These are phyloP conservation scores for Tolypocladium capitatum DNA, from an alignment of 2,329 filamentous ascomycete genomes.

Conservation along the genomic window DNA sequence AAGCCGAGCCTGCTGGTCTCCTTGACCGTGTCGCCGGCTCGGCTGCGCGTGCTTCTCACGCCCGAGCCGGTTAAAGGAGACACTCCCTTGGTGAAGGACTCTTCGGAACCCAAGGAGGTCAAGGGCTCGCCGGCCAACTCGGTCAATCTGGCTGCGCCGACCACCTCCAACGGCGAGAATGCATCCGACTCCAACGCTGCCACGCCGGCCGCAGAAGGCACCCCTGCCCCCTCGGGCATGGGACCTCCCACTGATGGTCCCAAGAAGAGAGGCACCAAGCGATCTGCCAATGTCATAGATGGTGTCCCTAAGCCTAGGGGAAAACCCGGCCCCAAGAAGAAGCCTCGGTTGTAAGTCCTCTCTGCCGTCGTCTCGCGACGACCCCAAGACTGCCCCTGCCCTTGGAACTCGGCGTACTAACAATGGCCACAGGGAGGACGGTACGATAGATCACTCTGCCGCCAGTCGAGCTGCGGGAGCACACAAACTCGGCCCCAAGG, in stretches of 20 bases:
- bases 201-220: constrained; percentile 43
- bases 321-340: constrained; percentile 95
- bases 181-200: constrained; percentile 46
- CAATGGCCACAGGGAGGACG: constrained; percentile 39
- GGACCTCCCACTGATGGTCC: constrained; percentile 45
- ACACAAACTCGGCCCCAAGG: constrained; percentile 89
- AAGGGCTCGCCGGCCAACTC: constrained; percentile 33
- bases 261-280: constrained; percentile 67
- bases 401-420: constrained; percentile 14
- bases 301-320: constrained; percentile 56
- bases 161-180: constrained; percentile 38
- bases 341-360: constrained; percentile 70
- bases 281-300: constrained; percentile 53
- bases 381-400: neutral
- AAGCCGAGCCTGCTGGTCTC: constrained; percentile 32
- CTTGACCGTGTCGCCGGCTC: constrained; percentile 36
- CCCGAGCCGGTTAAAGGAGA: constrained; percentile 29
- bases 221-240: constrained; percentile 43
- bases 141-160: constrained; percentile 22
- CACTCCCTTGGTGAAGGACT: constrained; percentile 21
- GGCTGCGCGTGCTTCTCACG: constrained; percentile 37
- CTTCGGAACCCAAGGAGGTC: constrained; percentile 20
- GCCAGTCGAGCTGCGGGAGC: constrained; percentile 35
- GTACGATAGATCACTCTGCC: constrained; percentile 44
- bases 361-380: constrained; percentile 1